Percentiles rank a stretch among this genome's conserved stretches.
Evolutionary conservation across 495 filamentous ascomycete genomes (phyloP).

Genomic region (Hypoxylon lenormandii): DNA sequence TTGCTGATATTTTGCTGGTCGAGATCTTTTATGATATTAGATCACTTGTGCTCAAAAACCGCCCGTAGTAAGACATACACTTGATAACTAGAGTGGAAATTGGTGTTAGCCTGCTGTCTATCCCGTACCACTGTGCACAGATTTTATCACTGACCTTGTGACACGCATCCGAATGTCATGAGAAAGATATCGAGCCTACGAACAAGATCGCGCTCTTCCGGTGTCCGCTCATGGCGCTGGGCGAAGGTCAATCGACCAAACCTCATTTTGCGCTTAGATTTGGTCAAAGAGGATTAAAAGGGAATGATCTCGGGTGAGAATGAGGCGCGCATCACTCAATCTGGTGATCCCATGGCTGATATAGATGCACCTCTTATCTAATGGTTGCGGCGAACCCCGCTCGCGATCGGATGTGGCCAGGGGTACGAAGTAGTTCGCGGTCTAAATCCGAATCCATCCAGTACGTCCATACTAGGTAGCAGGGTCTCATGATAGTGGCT

Average conservation of each 20-base stretch:
- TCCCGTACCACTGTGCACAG: background rate
- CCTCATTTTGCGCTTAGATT: slow-evolving; percentile 18
- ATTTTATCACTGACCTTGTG: slow-evolving; percentile 49
- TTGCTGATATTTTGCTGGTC: slow-evolving; percentile 61
- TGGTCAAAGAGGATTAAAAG: background rate
- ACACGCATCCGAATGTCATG: slow-evolving; percentile 59
- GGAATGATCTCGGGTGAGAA: background rate
- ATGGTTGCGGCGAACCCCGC: slow-evolving; percentile 34
- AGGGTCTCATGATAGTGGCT: too few species aligned
- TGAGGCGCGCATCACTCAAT: background rate
- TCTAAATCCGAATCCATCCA: background rate
- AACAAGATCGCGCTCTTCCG: slow-evolving; percentile 55
- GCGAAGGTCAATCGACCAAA: slow-evolving; percentile 26
- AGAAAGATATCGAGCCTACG: slow-evolving; percentile 56
- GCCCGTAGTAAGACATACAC: slow-evolving; percentile 34
- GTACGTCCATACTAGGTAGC: background rate
- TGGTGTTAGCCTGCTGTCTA: slow-evolving; percentile 8
- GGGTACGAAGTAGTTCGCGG: slow-evolving; percentile 19
- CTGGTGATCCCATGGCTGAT: slow-evolving; percentile 27
- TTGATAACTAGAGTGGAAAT: slow-evolving; percentile 49
- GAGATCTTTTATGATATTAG: slow-evolving; percentile 46
- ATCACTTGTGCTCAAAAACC: background rate
- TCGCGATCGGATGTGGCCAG: slow-evolving; percentile 16
- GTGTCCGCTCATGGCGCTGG: slow-evolving; percentile 46
- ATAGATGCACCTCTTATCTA: slow-evolving; percentile 40